These are phyloP conservation scores for Harringtonia aguacate DNA, from an alignment of 2,329 filamentous ascomycete species.

Conservation along the genomic window DNA sequence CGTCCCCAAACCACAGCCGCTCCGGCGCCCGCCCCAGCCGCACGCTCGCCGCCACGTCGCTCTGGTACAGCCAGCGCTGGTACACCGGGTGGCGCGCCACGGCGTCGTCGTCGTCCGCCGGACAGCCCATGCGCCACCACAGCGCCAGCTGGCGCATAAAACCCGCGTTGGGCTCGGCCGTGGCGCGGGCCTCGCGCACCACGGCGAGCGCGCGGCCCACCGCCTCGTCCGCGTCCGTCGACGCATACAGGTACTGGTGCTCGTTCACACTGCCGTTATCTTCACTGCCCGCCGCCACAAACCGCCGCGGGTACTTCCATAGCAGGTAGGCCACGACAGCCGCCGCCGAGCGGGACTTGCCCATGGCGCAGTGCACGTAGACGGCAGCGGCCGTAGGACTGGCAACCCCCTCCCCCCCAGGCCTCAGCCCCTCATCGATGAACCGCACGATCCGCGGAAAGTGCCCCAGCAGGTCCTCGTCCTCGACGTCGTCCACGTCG, in stretches of 20 bases:
- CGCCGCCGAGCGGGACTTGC: conserved; percentile 85
- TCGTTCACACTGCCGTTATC: not conserved
- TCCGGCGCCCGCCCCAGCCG: conserved; percentile 71
- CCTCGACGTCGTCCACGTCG: conserved; percentile 82
- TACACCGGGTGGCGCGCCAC: conserved; percentile 63
- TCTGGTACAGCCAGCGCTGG: conserved; percentile 56
- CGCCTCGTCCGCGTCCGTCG: conserved; percentile 33
- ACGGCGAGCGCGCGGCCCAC: conserved; percentile 53
- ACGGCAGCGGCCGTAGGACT: conserved; percentile 26
- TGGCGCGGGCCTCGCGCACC: conserved; percentile 58
- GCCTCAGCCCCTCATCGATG: conserved; percentile 62
- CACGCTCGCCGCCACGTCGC: conserved; percentile 45
- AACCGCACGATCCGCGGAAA: conserved; percentile 71
- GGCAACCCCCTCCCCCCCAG: conserved; percentile 20
- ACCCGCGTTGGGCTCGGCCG: conserved; percentile 81
- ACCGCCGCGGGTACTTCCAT: conserved; percentile 47
- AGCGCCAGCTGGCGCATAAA: conserved; percentile 85
- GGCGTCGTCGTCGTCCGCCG: conserved; percentile 40
- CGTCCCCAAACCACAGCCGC: conserved; percentile 74
- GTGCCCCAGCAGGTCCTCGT: conserved; percentile 75
- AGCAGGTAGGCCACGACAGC: conserved; percentile 79
- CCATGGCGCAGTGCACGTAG: conserved; percentile 74
- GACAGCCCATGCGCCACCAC: conserved; percentile 80
- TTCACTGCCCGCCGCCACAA: conserved; percentile 17
- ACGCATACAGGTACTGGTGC: conserved; percentile 19